Evolutionary conservation across 441 rosid genomes (phyloP).

Genomic region (Aleurites moluccanus): DNA sequence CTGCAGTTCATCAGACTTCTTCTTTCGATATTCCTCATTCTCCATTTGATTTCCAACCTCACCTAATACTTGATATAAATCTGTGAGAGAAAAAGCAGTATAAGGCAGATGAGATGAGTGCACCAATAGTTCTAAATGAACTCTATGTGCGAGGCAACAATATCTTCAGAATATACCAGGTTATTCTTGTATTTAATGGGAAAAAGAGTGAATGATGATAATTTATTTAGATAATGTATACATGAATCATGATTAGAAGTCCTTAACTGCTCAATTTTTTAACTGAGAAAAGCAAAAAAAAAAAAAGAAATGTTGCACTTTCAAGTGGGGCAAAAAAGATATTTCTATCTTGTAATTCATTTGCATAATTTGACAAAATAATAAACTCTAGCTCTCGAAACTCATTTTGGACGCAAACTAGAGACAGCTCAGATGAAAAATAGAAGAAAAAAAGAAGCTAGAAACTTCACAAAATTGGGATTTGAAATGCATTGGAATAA

Average conservation of each 20-base stretch:
- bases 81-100: constrained; percentile 37
- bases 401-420: not conserved
- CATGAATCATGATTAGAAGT: not conserved
- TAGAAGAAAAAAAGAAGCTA: not conserved
- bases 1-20: constrained; percentile 77
- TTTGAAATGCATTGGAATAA: not conserved
- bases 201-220: not conserved
- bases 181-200: not conserved
- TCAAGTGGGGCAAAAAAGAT: not conserved
- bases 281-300: not conserved
- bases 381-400: not conserved
- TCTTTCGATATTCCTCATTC: constrained; percentile 74
- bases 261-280: not conserved
- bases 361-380: not conserved
- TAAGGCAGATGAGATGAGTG: constrained; percentile 11
- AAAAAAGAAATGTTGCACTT: not conserved
- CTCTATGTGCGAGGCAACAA: not conserved
- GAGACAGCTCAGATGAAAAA: not conserved
- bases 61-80: constrained; percentile 64
- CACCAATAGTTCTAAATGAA: not conserved
- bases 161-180: not conserved
- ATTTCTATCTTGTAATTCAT: not conserved
- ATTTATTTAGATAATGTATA: not conserved
- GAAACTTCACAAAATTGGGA: not conserved
- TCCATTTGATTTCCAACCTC: constrained; percentile 89